phyloP scores from a whole-genome alignment of 2,329 filamentous ascomycete species.

The Colletotrichum sp. region DNA sequence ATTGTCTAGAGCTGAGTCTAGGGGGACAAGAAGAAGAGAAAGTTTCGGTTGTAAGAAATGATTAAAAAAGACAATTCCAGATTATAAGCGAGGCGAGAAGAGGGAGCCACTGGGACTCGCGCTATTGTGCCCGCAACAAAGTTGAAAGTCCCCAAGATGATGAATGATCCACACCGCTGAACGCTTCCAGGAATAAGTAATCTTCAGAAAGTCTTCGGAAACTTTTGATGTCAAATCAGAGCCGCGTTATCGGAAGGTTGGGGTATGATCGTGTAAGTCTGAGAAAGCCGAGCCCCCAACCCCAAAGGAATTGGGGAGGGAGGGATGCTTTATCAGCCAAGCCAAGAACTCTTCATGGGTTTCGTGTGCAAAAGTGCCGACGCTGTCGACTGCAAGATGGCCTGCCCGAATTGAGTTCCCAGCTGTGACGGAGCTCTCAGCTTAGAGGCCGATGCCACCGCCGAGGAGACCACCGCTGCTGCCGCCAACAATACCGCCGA shows the following conservation, averaged over 20 bases:
- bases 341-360: not conserved
- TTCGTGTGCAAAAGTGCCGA: not conserved
- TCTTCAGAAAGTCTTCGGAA: constrained; percentile 1
- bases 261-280: not conserved
- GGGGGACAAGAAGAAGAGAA: constrained; percentile 6
- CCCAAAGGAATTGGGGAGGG: not conserved
- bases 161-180: not conserved
- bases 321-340: not conserved
- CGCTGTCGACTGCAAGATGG: not conserved
- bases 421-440: not conserved
- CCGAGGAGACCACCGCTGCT: not conserved
- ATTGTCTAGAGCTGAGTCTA: not conserved
- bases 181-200: not conserved
- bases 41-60: not conserved
- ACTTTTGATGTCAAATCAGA: not conserved
- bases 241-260: not conserved
- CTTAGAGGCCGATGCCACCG: not conserved
- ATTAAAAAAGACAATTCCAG: constrained; percentile 16
- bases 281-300: not conserved
- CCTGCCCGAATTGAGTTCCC: constrained; percentile 7
- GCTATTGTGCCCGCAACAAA: not conserved
- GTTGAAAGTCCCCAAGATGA: constrained; percentile 7
- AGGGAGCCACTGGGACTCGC: constrained; percentile 6
- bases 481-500: not conserved
- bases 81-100: not conserved